A percentile compares a stretch with the other conserved stretches of the same genome.
These are phyloP conservation scores for Nicotiana sylvestris DNA, from an alignment of 257 asterid species.

Conservation along the genomic window DNA sequence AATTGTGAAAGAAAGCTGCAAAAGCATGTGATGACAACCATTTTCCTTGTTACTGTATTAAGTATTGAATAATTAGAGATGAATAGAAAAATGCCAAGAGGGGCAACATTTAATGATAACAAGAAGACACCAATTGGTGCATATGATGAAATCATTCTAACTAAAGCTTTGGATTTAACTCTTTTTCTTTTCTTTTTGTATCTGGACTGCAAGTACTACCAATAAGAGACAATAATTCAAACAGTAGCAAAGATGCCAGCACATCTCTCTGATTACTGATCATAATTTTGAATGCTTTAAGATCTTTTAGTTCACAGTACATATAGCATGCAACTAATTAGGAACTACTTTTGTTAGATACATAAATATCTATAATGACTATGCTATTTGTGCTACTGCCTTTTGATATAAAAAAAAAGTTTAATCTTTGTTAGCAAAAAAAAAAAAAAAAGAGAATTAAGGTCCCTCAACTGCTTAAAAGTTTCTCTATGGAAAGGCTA, in stretches of 20 bases:
- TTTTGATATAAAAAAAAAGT: too few species aligned
- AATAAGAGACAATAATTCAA: background rate
- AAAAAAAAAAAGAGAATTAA: too few species aligned
- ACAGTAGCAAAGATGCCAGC: background rate
- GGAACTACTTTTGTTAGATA: too few species aligned
- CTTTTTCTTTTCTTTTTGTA: background rate
- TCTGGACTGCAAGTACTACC: background rate
- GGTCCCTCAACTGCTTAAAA: too few species aligned
- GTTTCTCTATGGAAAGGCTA: too few species aligned
- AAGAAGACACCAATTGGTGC: background rate
- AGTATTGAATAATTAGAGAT: too few species aligned
- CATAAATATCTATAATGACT: too few species aligned
- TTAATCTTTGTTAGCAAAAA: too few species aligned
- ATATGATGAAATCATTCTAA: background rate
- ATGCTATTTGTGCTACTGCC: too few species aligned
- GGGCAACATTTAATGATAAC: background rate
- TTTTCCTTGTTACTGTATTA: background rate
- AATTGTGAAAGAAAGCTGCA: background rate
- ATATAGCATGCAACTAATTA: too few species aligned
- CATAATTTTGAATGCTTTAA: background rate
- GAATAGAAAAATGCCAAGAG: background rate
- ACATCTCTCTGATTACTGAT: background rate
- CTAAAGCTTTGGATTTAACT: background rate
- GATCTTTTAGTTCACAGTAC: background rate
- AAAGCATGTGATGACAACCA: constrained; percentile 1